A percentile compares a stretch with the other conserved stretches of the same genome.
Evolutionary conservation across 2,329 filamentous ascomycete species (phyloP).

Genomic region (Alternaria hordeiaustralica): DNA sequence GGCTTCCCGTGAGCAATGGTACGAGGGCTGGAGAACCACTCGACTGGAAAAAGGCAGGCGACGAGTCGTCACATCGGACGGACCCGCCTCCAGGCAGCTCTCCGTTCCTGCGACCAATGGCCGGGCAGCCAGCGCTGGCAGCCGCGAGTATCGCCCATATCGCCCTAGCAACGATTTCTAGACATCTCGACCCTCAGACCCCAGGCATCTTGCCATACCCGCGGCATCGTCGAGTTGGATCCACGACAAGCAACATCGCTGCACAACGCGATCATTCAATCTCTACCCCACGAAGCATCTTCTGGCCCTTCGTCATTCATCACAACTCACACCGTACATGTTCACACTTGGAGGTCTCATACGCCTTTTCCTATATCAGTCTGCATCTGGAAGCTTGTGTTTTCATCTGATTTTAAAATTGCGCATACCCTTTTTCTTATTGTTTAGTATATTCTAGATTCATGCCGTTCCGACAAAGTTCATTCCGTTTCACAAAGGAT

Average conservation of each 20-base stretch:
- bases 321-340: slow-evolving; percentile 4
- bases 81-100: slow-evolving; percentile 32
- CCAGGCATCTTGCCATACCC: not conserved
- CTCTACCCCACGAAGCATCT: slow-evolving; percentile 1
- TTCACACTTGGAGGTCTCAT: not conserved
- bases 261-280: not conserved
- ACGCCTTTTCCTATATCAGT: slow-evolving; percentile 15
- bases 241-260: not conserved
- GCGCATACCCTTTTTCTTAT: slow-evolving; percentile 36
- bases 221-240: not conserved
- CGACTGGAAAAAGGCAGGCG: slow-evolving; percentile 48
- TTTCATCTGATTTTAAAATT: slow-evolving; percentile 20
- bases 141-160: slow-evolving; percentile 35
- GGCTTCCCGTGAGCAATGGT: slow-evolving; percentile 90
- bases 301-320: not conserved
- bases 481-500: slow-evolving; percentile 7
- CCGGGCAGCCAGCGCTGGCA: slow-evolving; percentile 43
- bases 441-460: slow-evolving; percentile 23
- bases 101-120: slow-evolving; percentile 36
- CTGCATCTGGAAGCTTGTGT: slow-evolving; percentile 9
- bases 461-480: slow-evolving; percentile 16
- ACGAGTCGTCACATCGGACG: slow-evolving; percentile 39
- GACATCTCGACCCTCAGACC: not conserved
- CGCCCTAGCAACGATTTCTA: slow-evolving; percentile 29
- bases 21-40: slow-evolving; percentile 87